phyloP scores from a whole-genome alignment of 148 eudicot genomes.

The Heliamphora exappendiculata region DNA sequence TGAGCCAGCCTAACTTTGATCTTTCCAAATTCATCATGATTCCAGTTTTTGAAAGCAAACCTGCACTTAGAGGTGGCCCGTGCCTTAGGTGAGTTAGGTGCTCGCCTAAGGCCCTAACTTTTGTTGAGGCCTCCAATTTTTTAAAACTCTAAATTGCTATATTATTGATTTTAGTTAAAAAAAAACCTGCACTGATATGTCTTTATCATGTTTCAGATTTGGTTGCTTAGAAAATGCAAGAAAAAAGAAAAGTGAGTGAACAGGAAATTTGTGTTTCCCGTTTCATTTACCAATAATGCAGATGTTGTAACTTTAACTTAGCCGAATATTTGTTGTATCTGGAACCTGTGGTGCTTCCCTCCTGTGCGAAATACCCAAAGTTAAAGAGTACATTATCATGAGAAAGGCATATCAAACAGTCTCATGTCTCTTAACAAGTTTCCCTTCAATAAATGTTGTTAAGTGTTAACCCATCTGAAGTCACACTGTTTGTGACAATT shows the following conservation, averaged over 20 bases:
- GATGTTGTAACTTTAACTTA: neutral
- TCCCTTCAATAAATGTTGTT: constrained; percentile 83
- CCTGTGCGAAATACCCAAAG: constrained; percentile 38
- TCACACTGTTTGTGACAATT: constrained; percentile 94
- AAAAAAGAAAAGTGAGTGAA: neutral
- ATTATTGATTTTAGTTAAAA: too few relatives aligned
- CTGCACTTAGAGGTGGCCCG: too few relatives aligned
- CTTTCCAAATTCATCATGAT: too few relatives aligned
- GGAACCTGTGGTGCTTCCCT: constrained; percentile 91
- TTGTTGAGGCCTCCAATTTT: too few relatives aligned
- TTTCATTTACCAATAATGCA: neutral
- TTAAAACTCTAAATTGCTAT: too few relatives aligned
- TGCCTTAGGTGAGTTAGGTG: too few relatives aligned
- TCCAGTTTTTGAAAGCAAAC: too few relatives aligned
- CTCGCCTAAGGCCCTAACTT: too few relatives aligned
- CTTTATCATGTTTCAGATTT: too few relatives aligned
- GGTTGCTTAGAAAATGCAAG: neutral
- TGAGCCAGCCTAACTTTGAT: too few relatives aligned
- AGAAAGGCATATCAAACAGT: constrained; percentile 8
- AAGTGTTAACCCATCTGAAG: constrained; percentile 95
- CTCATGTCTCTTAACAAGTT: constrained; percentile 56
- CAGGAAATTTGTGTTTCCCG: too few relatives aligned
- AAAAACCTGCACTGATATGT: too few relatives aligned
- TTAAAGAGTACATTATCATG: constrained; percentile 4
- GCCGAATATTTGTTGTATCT: neutral